Evolutionary conservation across 2,329 filamentous ascomycete genomes (phyloP), one percentile per base, ranked within the genome.

Genomic region (Trichoderma pleuroti): DNA sequence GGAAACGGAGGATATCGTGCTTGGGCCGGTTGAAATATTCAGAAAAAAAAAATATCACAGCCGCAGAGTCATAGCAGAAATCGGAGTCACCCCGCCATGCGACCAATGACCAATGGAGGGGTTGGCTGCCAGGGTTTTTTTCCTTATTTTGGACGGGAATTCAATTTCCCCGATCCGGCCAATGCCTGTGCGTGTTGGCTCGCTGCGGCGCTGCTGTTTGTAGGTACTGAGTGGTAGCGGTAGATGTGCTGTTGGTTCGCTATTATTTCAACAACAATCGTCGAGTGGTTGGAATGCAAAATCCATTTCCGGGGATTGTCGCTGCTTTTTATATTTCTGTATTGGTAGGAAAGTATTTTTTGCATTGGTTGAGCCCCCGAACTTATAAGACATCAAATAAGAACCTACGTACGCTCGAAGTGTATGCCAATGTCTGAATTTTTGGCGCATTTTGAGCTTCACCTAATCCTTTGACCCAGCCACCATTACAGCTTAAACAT

Each of bases 41-140:
- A 60, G 21, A 12, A 28, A 61, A 68, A 68, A 68, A 68, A 68
- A 68, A 60, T 67, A 57, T 60, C 30, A 62, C 57, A 32, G 36
- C 21, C 28, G 52, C 67, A 65, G 69, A 71, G 69, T 71, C 64
- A 68, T 11, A 28, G 56, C 57, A 56, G 62, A 64, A 64, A 70
- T 56, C 59, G 52, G 54, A 70, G 66, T 70, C 70, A 71, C 70
- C 70, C 70, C 70, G 66, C 70, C 66, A 71, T 68, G 65, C 57
- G 64, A 60, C 64, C 56, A 62, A 62, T 71, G 64, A 60, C 64
- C 56, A 62, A 62, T 71, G 64, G 70, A 56, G 70, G 70, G 70
- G 70, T 70, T 52, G 60, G 49, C 28, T 28, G 26, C 49, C 60
- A 63, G 57, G 59, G 34, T 32, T 46, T 59, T 46, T 62, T 69